Conservation (phyloP, 306 rosid species). For the Citrullus mucosospermus region DNA sequence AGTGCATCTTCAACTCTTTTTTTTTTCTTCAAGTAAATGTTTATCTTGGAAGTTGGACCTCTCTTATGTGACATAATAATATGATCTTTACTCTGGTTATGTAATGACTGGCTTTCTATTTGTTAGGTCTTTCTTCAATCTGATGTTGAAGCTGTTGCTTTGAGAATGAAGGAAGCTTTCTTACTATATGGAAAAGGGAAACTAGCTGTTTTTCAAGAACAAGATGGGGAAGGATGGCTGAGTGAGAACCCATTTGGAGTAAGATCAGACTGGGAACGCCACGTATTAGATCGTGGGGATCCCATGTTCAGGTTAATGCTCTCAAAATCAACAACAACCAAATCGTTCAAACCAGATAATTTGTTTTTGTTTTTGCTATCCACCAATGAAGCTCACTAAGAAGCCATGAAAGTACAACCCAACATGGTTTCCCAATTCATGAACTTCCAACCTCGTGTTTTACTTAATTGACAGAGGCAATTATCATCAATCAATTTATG, state of each 20-base stretch:
- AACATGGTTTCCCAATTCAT: not conserved
- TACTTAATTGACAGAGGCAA: not conserved
- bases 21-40: not conserved
- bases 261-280: constrained; percentile 80
- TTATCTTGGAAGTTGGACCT: not conserved
- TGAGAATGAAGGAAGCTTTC: constrained; percentile 65
- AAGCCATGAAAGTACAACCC: not conserved
- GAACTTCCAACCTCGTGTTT: not conserved
- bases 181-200: constrained; percentile 53
- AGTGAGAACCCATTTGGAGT: constrained; percentile 71
- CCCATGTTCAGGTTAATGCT: constrained; percentile 76
- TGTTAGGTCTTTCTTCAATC: constrained; percentile 82
- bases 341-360: not conserved
- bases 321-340: constrained; percentile 28
- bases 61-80: not conserved
- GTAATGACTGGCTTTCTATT: constrained; percentile 2
- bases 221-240: constrained; percentile 49
- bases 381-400: not conserved
- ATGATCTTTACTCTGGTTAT: not conserved
- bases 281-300: constrained; percentile 55
- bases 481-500: not conserved
- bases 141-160: constrained; percentile 53
- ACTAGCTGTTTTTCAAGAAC: constrained; percentile 30
- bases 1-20: not conserved
- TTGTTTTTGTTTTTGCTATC: not conserved